Conservation (phyloP, 1,284 basidiomycete genomes). For the Rhodotorula sp. region DNA sequence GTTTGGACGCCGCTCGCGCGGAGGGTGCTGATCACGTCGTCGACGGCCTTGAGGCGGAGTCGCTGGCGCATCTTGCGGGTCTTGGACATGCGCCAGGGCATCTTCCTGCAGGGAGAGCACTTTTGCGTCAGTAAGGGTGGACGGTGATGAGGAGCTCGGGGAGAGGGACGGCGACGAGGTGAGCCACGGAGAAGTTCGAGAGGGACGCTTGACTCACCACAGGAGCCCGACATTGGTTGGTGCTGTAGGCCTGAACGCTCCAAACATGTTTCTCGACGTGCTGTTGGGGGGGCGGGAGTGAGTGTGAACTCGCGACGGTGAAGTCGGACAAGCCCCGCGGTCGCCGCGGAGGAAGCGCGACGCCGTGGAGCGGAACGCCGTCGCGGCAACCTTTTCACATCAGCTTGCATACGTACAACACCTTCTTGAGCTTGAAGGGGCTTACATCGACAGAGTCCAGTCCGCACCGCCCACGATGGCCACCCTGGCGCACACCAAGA, state of each 20-base stretch:
- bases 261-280: not conserved
- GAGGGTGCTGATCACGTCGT: constrained; percentile 86
- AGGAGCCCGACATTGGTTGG: not conserved
- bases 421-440: too few species aligned
- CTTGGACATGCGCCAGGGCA: constrained; percentile 84
- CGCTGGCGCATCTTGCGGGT: constrained; percentile 90
- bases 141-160: too few species aligned
- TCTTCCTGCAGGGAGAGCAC: constrained; percentile 66
- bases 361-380: too few species aligned
- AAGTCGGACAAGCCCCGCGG: too few species aligned
- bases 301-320: too few species aligned
- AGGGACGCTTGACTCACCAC: not conserved
- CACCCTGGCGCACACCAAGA: constrained; percentile 6
- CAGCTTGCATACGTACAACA: too few species aligned
- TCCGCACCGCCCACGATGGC: constrained; percentile 1
- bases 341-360: too few species aligned
- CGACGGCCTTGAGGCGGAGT: constrained; percentile 83
- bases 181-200: not conserved
- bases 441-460: not conserved
- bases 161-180: not conserved
- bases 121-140: not conserved
- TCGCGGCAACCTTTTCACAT: too few species aligned
- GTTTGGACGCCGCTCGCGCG: constrained; percentile 75
- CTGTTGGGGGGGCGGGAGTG: too few species aligned
- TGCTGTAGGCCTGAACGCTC: not conserved